Base-by-base conservation (phyloP, 2,329 filamentous ascomycete species). In the Rhynchosporium graminicola region DNA sequence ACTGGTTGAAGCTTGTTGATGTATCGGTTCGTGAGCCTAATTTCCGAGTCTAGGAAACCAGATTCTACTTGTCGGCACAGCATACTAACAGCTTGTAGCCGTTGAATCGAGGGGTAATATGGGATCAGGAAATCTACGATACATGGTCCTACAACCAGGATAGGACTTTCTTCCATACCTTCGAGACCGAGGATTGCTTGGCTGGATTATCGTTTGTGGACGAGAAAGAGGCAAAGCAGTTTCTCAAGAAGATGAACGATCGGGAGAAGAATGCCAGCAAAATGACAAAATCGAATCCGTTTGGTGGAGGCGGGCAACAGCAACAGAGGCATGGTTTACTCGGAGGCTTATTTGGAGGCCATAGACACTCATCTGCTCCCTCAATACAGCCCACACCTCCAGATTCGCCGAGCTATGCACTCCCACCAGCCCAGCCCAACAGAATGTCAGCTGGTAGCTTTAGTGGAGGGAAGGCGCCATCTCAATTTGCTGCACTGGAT, bases 71-170 rank as follows among this genome's bases (percentile, higher is more conserved):
- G 26, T 43, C 20, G 20, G 13, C 29, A 48, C 36, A 42, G 33
- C 9, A 46, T 20, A 59, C 69, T 71, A 66, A 71, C 58, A 57
- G 52, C 55, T 15, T 40, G 51, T 73, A 94, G 88, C 83, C 91
- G 62, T 81, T 88, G 57, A 88, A 87, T 74, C 86, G 89, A 74
- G 93, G 94, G 62, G 92, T 97, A 57, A 89, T 97, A 72, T 97
- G 92, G 92, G 93, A 97, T 73, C 94, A 98, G 79, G 95, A 99
- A 78, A 92, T 99, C 71, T 99, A 96, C 79, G 94, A 99, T 70
- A 87, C 87, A 57, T 98, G 96, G 82, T 82, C 83, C 67, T 99
- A 98, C 81, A 97, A 97, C 78, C 94, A 97, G 74, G 95, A 99
- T 76, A 88, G 95, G 65, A 94, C 91, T 64, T 99, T 97, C 79